phyloP scores from a whole-genome alignment of 2,329 filamentous ascomycete species.

The Fusarium begoniae region DNA sequence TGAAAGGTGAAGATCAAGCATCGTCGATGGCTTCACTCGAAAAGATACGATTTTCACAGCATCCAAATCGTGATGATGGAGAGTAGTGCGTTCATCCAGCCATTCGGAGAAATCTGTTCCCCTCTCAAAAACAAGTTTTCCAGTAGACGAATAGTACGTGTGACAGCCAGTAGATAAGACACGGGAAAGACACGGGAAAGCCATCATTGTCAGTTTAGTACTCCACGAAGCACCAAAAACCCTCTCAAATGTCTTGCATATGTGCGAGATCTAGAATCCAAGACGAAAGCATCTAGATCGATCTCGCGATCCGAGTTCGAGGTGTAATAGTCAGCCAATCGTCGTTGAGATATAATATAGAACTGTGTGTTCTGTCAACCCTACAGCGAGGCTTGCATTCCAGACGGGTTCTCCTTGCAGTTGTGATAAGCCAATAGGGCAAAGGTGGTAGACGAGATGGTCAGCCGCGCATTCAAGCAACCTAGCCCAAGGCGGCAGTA shows the following conservation, averaged over 20 bases:
- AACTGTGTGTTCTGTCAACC: background rate
- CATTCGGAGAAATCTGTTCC: background rate
- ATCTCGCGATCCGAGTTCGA: background rate
- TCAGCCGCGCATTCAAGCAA: background rate
- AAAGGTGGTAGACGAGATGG: background rate
- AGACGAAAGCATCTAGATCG: background rate
- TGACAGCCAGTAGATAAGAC: too few species aligned
- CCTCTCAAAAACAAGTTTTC: background rate
- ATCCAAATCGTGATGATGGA: background rate
- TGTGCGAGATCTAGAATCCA: background rate
- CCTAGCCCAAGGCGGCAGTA: background rate
- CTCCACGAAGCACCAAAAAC: background rate
- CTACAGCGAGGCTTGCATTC: background rate
- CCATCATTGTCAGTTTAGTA: background rate
- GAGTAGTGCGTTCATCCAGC: background rate
- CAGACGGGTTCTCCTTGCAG: background rate
- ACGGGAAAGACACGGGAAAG: too few species aligned
- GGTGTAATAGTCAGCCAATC: background rate
- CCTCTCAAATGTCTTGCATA: background rate
- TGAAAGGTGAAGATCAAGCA: background rate
- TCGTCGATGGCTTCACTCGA: background rate
- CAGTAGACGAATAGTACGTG: background rate
- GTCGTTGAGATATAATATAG: background rate
- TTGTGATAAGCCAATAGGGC: background rate
- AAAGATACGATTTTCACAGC: background rate